Percentiles rank a stretch among this genome's conserved stretches.
phyloP scores from a whole-genome alignment of 1,284 basidiomycete genomes.

The Trichosporon ovoides region DNA sequence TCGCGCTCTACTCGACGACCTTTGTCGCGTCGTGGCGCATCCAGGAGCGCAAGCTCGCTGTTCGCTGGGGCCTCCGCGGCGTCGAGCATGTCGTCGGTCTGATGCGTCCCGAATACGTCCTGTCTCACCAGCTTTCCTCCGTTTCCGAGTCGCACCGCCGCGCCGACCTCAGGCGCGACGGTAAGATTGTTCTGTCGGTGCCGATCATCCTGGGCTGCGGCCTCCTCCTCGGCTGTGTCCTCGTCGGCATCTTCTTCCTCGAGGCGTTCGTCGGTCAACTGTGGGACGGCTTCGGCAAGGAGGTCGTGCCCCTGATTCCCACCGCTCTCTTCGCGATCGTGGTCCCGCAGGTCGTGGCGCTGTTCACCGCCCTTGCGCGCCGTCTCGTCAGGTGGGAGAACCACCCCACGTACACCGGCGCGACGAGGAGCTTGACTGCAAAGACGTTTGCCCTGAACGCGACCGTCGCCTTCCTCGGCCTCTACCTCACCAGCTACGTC shows the following conservation, averaged over 20 bases:
- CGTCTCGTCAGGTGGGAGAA: slow-evolving; percentile 85
- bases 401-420: slow-evolving; percentile 70
- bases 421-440: slow-evolving; percentile 74
- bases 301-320: slow-evolving; percentile 71
- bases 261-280: slow-evolving; percentile 80
- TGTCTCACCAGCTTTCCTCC: slow-evolving; percentile 46
- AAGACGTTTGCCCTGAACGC: slow-evolving; percentile 70
- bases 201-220: slow-evolving; percentile 77
- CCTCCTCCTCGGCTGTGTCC: slow-evolving; percentile 60
- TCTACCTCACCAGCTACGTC: slow-evolving; percentile 71
- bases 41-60: slow-evolving; percentile 68
- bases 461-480: slow-evolving; percentile 81
- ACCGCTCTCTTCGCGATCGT: slow-evolving; percentile 77
- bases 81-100: slow-evolving; percentile 65
- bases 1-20: slow-evolving; percentile 73
- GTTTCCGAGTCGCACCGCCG: slow-evolving; percentile 17
- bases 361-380: slow-evolving; percentile 67
- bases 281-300: slow-evolving; percentile 78
- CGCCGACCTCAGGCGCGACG: slow-evolving; percentile 52
- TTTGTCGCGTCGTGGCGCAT: slow-evolving; percentile 88
- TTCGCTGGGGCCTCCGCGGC: slow-evolving; percentile 72
- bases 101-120: slow-evolving; percentile 61
- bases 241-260: slow-evolving; percentile 75
- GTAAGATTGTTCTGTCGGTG: slow-evolving; percentile 66
- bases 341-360: slow-evolving; percentile 74